These are phyloP conservation scores for Sphagnum magellanicum DNA, from an alignment of 228 moss, liverwort and hornwort species.

Conservation along the genomic window DNA sequence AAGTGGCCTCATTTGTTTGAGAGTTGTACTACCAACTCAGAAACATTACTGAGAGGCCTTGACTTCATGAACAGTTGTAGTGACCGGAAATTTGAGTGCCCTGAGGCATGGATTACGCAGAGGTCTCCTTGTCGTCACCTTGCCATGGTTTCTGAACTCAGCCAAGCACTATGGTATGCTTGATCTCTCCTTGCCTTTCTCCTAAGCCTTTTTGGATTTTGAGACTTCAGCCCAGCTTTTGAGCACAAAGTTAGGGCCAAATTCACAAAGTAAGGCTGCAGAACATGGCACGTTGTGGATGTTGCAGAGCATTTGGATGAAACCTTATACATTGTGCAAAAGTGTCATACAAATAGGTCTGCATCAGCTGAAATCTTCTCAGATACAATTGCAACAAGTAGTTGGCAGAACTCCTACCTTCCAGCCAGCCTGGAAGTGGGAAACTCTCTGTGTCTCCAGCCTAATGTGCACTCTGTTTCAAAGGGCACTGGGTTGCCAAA, in stretches of 20 bases:
- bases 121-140: slow-evolving; percentile 51
- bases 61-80: slow-evolving; percentile 52
- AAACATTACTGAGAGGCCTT: slow-evolving; percentile 12
- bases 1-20: too few relatives aligned
- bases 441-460: slow-evolving; percentile 19
- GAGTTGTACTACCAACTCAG: too few relatives aligned
- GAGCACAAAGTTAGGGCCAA: too few relatives aligned
- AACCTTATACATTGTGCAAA: slow-evolving; percentile 41
- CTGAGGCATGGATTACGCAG: slow-evolving; percentile 62
- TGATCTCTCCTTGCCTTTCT: neutral
- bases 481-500: slow-evolving; percentile 36
- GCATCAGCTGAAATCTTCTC: slow-evolving; percentile 31
- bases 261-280: too few relatives aligned
- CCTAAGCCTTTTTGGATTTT: too few relatives aligned
- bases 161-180: slow-evolving; percentile 56
- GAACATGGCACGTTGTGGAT: neutral
- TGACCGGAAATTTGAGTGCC: slow-evolving; percentile 62
- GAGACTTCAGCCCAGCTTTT: too few relatives aligned
- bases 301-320: slow-evolving; percentile 52
- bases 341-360: slow-evolving; percentile 16
- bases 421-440: slow-evolving; percentile 33
- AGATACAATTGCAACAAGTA: slow-evolving; percentile 44
- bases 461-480: slow-evolving; percentile 9
- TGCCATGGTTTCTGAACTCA: slow-evolving; percentile 68
- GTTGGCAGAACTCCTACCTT: slow-evolving; percentile 45